Base-by-base conservation (phyloP, 306 rosid species). In the Amphicarpaea edgeworthii region DNA sequence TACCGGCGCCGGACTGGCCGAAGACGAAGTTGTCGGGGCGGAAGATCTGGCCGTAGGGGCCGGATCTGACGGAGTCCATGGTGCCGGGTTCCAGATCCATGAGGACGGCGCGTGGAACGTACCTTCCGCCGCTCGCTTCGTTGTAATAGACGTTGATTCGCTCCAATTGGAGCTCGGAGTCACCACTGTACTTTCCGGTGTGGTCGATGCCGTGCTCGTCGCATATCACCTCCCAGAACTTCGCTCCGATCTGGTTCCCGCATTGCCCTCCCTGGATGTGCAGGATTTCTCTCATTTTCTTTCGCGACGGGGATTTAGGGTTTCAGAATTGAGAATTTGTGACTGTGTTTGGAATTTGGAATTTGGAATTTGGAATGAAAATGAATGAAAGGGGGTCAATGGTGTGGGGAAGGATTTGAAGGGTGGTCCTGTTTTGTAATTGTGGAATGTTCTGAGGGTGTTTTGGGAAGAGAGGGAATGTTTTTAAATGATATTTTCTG, bases 61-160 rank as follows among this genome's bases (percentile, higher is more conserved):
- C 87, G 61, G 87, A 84, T 84, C 87, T 84, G 19, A 84, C 41
- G 53, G 87, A 84, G 23, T 84, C 82, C 87, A 84, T 84, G 68
- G 87, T 84, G 7, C 87, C 87, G 3, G 87, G 87, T 23, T 84
- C 87, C n/a, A 84, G 84, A 84, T 84, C 87, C 87, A 84, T 84
- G 55, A 80, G 84, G 34, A 84, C 87, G 12, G 87, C 87, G 43
- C 87, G 87, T 8, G 87, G 87, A 7, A 84, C 87, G 28, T 76
- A 84, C 65, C 87, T 84, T 54, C 87, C 87, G 0, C 87, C 84
- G 9, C 70, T 76, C 1, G 87, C 87, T 60, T 84, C 87, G 12
- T 84, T 84, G 64, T 84, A 84, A 17, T 84, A 84, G n/a, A 84
- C 87, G 30, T 84, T 84, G 61, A 84, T 84, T 11, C 87, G 87